Percentiles rank a stretch among this genome's conserved stretches.
phyloP scores from a whole-genome alignment of 768 basidiomycete species.

The Pulveroboletus sp. region DNA sequence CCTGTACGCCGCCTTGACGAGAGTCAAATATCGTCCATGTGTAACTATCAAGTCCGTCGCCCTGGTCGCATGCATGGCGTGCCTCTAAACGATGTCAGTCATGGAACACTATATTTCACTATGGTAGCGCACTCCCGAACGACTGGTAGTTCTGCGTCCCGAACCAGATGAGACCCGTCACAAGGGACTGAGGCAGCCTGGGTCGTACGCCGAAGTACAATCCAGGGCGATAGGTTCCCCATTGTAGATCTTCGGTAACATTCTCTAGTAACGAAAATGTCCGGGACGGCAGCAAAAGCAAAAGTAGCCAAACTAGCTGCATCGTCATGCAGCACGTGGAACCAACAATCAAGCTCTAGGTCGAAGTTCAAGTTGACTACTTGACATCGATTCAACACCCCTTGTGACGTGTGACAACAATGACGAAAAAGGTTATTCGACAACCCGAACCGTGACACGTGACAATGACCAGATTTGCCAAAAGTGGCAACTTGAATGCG shows the following conservation, averaged over 20 bases:
- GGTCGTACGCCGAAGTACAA: slow-evolving; percentile 94
- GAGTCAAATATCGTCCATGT: slow-evolving; percentile 87
- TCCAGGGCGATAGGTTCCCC: slow-evolving; percentile 86
- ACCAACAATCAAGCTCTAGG: not conserved
- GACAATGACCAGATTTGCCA: too few species aligned
- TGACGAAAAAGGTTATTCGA: too few species aligned
- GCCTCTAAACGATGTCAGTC: slow-evolving; percentile 43
- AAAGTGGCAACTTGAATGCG: too few species aligned
- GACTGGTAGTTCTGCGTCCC: slow-evolving; percentile 83
- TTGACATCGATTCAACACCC: too few species aligned
- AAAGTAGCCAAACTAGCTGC: slow-evolving; percentile 27
- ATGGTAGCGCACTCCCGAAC: slow-evolving; percentile 49
- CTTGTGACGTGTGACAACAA: too few species aligned
- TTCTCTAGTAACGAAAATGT: slow-evolving; percentile 27
- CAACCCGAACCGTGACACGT: too few species aligned
- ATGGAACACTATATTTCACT: not conserved
- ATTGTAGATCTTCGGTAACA: slow-evolving; percentile 42
- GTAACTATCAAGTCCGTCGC: slow-evolving; percentile 75
- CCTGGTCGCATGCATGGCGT: slow-evolving; percentile 87
- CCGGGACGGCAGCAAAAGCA: slow-evolving; percentile 19
- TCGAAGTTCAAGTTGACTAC: not conserved
- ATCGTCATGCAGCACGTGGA: slow-evolving; percentile 6
- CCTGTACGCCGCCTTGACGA: slow-evolving; percentile 80
- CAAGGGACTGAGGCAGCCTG: slow-evolving; percentile 78
- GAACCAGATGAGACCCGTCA: slow-evolving; percentile 94